Base-by-base conservation (phyloP, 2,329 filamentous ascomycete species). In the Aspergillus sp. region DNA sequence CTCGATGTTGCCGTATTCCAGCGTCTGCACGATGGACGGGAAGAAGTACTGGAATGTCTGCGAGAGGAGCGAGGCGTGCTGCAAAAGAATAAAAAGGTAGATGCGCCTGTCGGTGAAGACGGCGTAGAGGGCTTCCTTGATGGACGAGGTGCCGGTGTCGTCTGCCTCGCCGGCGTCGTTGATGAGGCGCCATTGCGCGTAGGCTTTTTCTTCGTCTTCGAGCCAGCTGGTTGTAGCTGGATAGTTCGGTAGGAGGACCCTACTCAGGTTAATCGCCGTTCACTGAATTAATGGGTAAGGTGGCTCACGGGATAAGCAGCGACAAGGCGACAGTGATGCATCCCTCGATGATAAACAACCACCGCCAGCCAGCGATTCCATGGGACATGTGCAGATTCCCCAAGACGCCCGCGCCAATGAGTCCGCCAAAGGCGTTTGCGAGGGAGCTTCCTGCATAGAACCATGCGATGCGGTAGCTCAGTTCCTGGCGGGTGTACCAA, bases 1-100 rank as follows among this genome's bases (percentile, higher is more conserved):
- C 34, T 80, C 68, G 24, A 79, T 77, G 41, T 76, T 70, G 58
- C 60, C 75, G 67, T 84, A 88, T 0, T 84, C 83, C 0, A 89
- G 77, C 0, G 83, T 86, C 44, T 83, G 78, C 1, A 88, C 82
- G 41, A 89, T 86, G 0, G 80, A 83, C 0, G 86, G 86, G 71
- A 88, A 88, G 73, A 87, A 87, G 66, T 87, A 87, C 46, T 86
- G 83, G 64, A 87, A 86, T 1, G 81, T 83, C 64, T 85, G 82
- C 0, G 77, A 74, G 48, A 79, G 70, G 52, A 80, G 79, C 3
- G 76, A 76, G 63, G 77, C 72, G 63, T 81, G 79, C 60, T 81
- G 78, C 64, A 81, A 77, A 8, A 79, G 57, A 5, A 79, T 77
- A 11, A 81, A 77, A 7, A 74, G 64, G 49, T 73, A 73, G 51